Evolutionary conservation across 805 yeast species (phyloP), one percentile per base, ranked within the genome.

Genomic region (Ogataea ganodermae): DNA sequence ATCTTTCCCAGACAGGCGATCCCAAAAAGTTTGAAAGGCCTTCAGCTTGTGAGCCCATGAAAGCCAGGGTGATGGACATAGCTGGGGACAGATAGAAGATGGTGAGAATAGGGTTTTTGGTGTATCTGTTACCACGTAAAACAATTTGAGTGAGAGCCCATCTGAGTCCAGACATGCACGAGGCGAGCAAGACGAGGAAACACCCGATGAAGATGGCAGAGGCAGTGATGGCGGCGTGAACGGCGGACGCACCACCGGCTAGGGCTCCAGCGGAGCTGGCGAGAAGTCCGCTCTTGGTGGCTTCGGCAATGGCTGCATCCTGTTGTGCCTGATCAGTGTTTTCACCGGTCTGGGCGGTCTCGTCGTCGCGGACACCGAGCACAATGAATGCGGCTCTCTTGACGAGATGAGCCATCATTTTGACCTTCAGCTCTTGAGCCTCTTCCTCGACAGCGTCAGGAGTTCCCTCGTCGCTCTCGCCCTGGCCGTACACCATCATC

Each of bases 131-230:
- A 36, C 73, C 76, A 56, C 78, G 83, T 44, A 91, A 67, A 3
- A 90, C 74, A 28, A 91, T 63, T 62, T 91, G 97, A 6, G 96
- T 89, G 54, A 89, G 78, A 1, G 95, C 89, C 97, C 97, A 91
- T 56, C 97, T 76, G 42, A 91, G 70, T 1, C 97, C 97, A 17
- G 90, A 82, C 66, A 87, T 75, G 61, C 84, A 74, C 3, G 92
- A 80, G 4, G 96, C 90, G 2, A 78, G 67, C 17, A 91, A 66
- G 1, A 90, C 96, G 27, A 89, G 68, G n/a, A 81, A 50, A 27
- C 89, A 80, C 1, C 97, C 97, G 6, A 82, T 39, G 8, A 58
- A 38, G 6, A 58, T 17, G 21, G 48, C 48, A 4, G 59, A 55
- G 4, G 52, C 52, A 6, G 55, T 35, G 17, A 46, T 36, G 21